These are phyloP conservation scores for Colletotrichum theobromicola DNA, from an alignment of 2,329 filamentous ascomycete species.

Conservation along the genomic window DNA sequence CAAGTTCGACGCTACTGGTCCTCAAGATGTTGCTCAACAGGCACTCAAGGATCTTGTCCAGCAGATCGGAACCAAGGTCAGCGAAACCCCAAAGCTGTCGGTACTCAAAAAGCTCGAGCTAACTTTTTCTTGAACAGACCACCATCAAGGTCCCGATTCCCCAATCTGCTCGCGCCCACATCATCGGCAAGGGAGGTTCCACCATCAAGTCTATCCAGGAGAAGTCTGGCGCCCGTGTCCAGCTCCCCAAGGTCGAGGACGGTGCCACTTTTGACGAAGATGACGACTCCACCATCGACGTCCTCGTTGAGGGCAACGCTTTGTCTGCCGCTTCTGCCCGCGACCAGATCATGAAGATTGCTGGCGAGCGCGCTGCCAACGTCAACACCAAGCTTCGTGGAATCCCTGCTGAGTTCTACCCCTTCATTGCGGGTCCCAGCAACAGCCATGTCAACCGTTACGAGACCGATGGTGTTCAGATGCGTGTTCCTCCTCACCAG, in stretches of 20 bases:
- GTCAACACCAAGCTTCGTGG: slow-evolving; percentile 82
- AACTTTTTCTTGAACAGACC: slow-evolving; percentile 36
- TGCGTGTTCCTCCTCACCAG: slow-evolving; percentile 84
- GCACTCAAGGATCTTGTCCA: slow-evolving; percentile 88
- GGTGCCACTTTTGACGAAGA: slow-evolving; percentile 65
- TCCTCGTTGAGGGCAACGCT: slow-evolving; percentile 89
- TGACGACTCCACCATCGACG: slow-evolving; percentile 81
- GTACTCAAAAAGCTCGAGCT: background rate
- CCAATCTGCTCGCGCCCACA: slow-evolving; percentile 80
- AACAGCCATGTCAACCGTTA: slow-evolving; percentile 71
- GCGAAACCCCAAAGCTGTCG: slow-evolving; percentile 26
- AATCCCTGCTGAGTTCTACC: slow-evolving; percentile 91
- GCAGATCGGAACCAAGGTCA: slow-evolving; percentile 85
- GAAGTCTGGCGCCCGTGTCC: slow-evolving; percentile 87
- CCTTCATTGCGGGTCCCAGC: slow-evolving; percentile 86
- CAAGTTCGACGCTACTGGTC: slow-evolving; percentile 85
- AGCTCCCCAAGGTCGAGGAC: slow-evolving; percentile 83
- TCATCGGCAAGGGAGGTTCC: slow-evolving; percentile 91
- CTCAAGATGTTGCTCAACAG: slow-evolving; percentile 82
- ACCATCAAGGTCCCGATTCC: slow-evolving; percentile 81
- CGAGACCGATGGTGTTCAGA: slow-evolving; percentile 77
- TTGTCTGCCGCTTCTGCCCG: slow-evolving; percentile 84
- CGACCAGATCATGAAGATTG: slow-evolving; percentile 85
- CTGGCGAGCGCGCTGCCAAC: slow-evolving; percentile 82
- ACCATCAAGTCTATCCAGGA: slow-evolving; percentile 91